Evolutionary conservation across 768 basidiomycete species (phyloP).

Genomic region (Arthromyces matolae): DNA sequence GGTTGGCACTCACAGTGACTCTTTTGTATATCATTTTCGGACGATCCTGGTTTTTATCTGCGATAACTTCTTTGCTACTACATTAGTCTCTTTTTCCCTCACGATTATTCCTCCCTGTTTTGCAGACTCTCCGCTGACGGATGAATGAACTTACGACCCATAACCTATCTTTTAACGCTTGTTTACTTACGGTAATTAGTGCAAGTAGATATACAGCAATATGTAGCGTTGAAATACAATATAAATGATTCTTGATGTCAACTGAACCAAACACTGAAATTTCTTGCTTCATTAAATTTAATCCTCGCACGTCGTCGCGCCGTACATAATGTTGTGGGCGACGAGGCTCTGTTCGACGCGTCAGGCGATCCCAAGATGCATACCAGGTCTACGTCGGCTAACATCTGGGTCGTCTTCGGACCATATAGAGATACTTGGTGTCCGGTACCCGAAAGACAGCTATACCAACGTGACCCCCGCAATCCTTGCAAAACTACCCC

Average conservation of each 20-base stretch:
- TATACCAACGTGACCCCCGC: conserved; percentile 83
- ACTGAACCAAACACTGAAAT: conserved; percentile 14
- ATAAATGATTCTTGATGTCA: conserved; percentile 16
- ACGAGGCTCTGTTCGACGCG: conserved; percentile 9
- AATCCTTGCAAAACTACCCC: conserved; percentile 77
- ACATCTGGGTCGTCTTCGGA: conserved; percentile 16
- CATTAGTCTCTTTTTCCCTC: conserved; percentile 8
- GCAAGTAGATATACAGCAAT: conserved; percentile 41
- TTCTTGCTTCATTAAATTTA: no score
- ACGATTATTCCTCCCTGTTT: conserved; percentile 11
- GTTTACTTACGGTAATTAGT: conserved; percentile 23
- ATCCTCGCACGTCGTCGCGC: background rate
- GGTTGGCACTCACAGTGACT: conserved; percentile 22
- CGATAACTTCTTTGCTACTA: conserved; percentile 4
- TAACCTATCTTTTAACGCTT: conserved; percentile 24
- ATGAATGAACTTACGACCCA: conserved; percentile 27
- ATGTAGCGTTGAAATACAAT: conserved; percentile 27
- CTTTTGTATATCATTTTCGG: conserved; percentile 31
- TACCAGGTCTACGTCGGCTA: conserved; percentile 2
- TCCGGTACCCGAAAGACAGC: conserved; percentile 69
- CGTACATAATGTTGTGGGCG: conserved; percentile 15
- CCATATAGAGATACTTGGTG: conserved; percentile 53
- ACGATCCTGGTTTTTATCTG: conserved; percentile 11
- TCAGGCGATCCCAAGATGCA: conserved; percentile 3
- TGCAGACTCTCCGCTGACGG: conserved; percentile 17